Evolutionary conservation across 2,329 filamentous ascomycete species (phyloP).

Genomic region (Penicillium sp.): DNA sequence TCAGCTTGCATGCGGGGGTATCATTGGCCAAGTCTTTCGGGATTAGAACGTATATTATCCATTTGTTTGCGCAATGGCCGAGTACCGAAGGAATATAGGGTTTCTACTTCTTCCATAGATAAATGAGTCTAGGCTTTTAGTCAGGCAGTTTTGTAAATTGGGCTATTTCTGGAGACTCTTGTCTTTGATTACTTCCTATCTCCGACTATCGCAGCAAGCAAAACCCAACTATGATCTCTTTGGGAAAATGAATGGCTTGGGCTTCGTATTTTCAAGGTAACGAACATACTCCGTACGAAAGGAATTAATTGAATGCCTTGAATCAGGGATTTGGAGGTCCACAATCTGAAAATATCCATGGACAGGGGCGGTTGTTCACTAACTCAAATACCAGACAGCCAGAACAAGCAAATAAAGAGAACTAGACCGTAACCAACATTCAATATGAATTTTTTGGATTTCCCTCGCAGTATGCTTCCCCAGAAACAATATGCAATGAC

Average conservation of each 20-base stretch:
- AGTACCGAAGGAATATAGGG: background rate
- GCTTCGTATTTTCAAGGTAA: background rate
- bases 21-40: background rate
- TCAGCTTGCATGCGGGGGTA: background rate
- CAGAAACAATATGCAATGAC: slow-evolving; percentile 3
- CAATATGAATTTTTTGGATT: background rate
- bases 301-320: slow-evolving; percentile 45
- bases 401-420: slow-evolving; percentile 1
- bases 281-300: slow-evolving; percentile 16
- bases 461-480: background rate
- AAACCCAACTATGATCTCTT: background rate
- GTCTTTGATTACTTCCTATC: slow-evolving; percentile 1
- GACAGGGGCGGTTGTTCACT: background rate
- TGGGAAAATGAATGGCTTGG: background rate
- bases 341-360: background rate
- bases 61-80: background rate
- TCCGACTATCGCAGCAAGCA: background rate
- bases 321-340: background rate
- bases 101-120: background rate
- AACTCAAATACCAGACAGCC: background rate
- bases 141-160: background rate
- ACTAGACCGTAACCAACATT: background rate
- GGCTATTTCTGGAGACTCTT: background rate
- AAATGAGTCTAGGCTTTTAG: background rate
- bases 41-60: background rate